Evolutionary conservation across 179 eudicot species (phyloP), one percentile per base, ranked within the genome.

Genomic region (Beta corolliflora): DNA sequence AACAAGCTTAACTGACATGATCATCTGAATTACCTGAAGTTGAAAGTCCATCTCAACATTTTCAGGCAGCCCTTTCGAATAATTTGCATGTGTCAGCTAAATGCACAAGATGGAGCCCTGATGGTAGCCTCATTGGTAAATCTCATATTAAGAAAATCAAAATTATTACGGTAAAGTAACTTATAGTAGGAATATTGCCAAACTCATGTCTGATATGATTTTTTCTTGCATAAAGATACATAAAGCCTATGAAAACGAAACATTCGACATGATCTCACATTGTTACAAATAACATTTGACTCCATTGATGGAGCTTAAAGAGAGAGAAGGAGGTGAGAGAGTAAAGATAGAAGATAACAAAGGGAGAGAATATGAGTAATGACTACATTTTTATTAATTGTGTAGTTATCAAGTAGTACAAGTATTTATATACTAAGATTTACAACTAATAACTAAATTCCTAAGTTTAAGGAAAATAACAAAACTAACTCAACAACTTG

Each of bases 61-160:
- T 61, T 5, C 89, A 91, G 94, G 76, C 91, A 81, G 83, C 83
- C 59, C 79, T 91, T 87, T 87, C 70, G 29, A 87, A 86, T 59
- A 91, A 91, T 84, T 85, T 86, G 7, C 84, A 87, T 2, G 80
- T 87, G 54, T 87, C 94, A 58, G 89, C 87, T 21, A 91, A 89
- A 77, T 83, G 92, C 77, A 86, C 89, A 80, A 81, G 86, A n/a
- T 91, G 94, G 94, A 89, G 90, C 71, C 88, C 90, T 14, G 92
- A 85, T 77, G 94, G 94, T 79, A 83, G 91, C 59, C 88, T 91
- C 58, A 84, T 91, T 56, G 92, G 92, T 89, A 88, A 21, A 59
- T 72, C 63, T 36, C 1, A 29, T 7, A 68, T 69, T 74, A 13
- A 14, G n/a, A 68, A 18, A 36, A n/a, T 61, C 9, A 1, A 48